Evolutionary conservation across 345 rosid genomes (phyloP).

Genomic region (Chamaenerion angustifolium): DNA sequence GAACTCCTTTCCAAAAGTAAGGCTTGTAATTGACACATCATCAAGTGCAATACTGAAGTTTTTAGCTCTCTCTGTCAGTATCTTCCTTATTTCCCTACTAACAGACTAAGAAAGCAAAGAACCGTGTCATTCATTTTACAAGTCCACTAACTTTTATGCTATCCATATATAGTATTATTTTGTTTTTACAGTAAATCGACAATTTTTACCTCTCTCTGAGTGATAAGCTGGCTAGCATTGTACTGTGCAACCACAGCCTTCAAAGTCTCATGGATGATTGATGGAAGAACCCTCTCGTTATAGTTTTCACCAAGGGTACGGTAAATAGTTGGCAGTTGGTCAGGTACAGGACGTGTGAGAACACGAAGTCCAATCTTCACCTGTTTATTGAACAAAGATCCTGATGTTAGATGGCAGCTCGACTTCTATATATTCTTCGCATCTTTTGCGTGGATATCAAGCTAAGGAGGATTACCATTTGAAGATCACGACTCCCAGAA

Average conservation of each 20-base stretch:
- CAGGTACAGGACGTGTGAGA: constrained; percentile 77
- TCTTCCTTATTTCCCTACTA: constrained; percentile 80
- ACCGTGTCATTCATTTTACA: neutral
- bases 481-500: constrained; percentile 95
- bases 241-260: constrained; percentile 96
- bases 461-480: constrained; percentile 39
- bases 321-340: constrained; percentile 58
- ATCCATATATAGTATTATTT: neutral
- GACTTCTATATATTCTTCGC: no score
- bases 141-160: neutral
- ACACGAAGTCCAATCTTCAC: constrained; percentile 95
- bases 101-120: constrained; percentile 31
- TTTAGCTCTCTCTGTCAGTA: constrained; percentile 70
- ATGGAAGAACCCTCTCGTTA: constrained; percentile 86
- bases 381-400: constrained; percentile 23
- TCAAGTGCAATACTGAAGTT: constrained; percentile 69
- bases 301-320: constrained; percentile 82
- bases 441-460: no score
- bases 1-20: constrained; percentile 88
- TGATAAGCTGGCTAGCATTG: constrained; percentile 94
- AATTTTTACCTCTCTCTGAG: constrained; percentile 81
- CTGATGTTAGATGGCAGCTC: no score
- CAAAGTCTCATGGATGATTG: constrained; percentile 82
- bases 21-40: constrained; percentile 85
- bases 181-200: neutral